phyloP scores from a whole-genome alignment of 768 basidiomycete genomes.

The Phanerochaete sordida region DNA sequence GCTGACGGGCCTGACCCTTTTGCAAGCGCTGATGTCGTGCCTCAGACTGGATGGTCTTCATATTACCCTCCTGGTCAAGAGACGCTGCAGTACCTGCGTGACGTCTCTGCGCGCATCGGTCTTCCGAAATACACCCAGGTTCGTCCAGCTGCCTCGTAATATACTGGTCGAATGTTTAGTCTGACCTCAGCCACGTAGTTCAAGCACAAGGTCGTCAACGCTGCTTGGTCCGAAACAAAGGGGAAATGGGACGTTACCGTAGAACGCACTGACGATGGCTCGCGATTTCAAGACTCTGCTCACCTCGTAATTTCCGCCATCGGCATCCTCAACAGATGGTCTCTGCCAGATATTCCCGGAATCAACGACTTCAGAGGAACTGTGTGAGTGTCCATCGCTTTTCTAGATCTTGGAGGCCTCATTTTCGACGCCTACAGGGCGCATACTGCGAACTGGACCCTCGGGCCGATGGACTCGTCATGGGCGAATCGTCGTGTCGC shows the following conservation, averaged over 20 bases:
- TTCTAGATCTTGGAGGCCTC: not conserved
- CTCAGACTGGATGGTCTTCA: not conserved
- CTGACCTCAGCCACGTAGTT: not conserved
- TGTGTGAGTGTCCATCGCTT: conserved; percentile 8
- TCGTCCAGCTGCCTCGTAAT: too few relatives aligned
- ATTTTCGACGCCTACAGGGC: conserved; percentile 6
- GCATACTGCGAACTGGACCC: conserved; percentile 34
- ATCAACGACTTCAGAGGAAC: conserved; percentile 30
- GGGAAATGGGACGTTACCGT: not conserved
- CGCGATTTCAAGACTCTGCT: conserved; percentile 6
- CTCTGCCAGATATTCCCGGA: conserved; percentile 36
- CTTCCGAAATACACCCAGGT: not conserved
- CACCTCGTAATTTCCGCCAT: conserved; percentile 32
- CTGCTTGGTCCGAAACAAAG: not conserved
- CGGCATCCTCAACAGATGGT: conserved; percentile 36
- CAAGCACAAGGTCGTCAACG: not conserved
- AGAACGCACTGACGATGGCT: not conserved
- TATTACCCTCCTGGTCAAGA: conserved; percentile 1
- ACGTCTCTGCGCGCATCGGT: not conserved
- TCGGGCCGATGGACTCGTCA: conserved; percentile 11
- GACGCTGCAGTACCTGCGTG: not conserved
- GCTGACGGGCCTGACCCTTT: too few relatives aligned
- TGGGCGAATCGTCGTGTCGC: conserved; percentile 21
- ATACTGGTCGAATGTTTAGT: too few relatives aligned
- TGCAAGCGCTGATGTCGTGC: not conserved